Evolutionary conservation across 2,329 filamentous ascomycete genomes (phyloP), one percentile per base, ranked within the genome.

Genomic region (Chaetomium strumarium): DNA sequence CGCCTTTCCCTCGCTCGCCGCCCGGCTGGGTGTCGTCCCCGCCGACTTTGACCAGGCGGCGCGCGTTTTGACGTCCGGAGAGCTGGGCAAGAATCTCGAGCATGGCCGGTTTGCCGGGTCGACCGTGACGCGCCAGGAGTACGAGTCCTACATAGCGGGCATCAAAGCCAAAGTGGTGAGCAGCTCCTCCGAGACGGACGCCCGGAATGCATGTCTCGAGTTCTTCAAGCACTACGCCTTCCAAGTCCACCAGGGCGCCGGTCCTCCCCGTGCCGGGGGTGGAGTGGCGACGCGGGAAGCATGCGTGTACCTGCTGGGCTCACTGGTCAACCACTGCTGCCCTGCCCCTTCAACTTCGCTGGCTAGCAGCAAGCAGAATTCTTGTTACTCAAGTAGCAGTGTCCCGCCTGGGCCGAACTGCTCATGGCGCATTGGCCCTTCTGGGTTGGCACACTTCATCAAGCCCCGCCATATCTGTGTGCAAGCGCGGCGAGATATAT

Each of bases 251-350:
- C 6, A 38, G 31, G 20, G 30, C 41, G 29, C 17, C 17, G 17
- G n/a, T 20, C 12, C 14, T 33, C 11, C 24, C 37, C 12, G 19
- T 29, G 14, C 10, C 44, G 5, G 12, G 12, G 40, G 34, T 19
- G 9, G 36, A 12, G 38, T n/a, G 14, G 6, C 12, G 31, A 51
- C 54, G 9, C 17, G 17, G 13, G 37, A 54, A n/a, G 61, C 60
- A 1, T 58, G 51, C 37, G 33, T 62, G 19, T 63, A 61, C 51
- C 57, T 62, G 11, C 58, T 63, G 30, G 60, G 50, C 13, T 60
- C 58, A 16, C 56, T 63, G 13, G 54, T 63, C 51, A 62, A 62
- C 56, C 60, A 63, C 57, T 57, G 58, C 57, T 62, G 61, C 60
- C 62, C 53, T 13, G 53, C 52, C 12, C 48, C 13, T 2, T 19